These are phyloP conservation scores for Phytophthora litchii DNA, from an alignment of 352 stramenopile species.

Conservation along the genomic window DNA sequence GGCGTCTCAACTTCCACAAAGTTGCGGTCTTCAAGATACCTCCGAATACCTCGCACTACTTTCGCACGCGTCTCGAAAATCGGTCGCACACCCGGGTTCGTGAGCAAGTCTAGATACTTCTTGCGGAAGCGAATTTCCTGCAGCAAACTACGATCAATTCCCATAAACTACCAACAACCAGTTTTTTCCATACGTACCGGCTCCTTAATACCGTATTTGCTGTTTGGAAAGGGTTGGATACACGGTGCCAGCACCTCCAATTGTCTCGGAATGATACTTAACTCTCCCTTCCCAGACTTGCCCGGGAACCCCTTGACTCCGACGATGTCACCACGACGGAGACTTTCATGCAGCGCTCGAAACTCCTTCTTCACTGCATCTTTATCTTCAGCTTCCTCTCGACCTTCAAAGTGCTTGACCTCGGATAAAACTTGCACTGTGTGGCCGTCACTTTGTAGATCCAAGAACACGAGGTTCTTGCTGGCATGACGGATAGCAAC, in stretches of 20 bases:
- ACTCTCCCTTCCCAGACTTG: slow-evolving; percentile 82
- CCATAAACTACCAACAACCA: slow-evolving; percentile 1
- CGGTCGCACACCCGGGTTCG: slow-evolving; percentile 92
- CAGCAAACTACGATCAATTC: slow-evolving; percentile 40
- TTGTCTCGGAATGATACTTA: slow-evolving; percentile 84
- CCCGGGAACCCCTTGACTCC: slow-evolving; percentile 78
- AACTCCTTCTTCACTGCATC: slow-evolving; percentile 60
- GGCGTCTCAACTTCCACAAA: slow-evolving; percentile 96
- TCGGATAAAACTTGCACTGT: slow-evolving; percentile 82
- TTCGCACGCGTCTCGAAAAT: slow-evolving; percentile 95
- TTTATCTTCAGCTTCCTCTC: slow-evolving; percentile 27
- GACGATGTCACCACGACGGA: slow-evolving; percentile 84
- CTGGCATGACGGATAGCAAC: slow-evolving; percentile 78
- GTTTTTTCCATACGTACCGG: slow-evolving; percentile 39
- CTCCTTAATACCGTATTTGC: slow-evolving; percentile 96
- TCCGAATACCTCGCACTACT: slow-evolving; percentile 65
- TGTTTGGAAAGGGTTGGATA: slow-evolving; percentile 85
- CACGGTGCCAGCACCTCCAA: slow-evolving; percentile 96
- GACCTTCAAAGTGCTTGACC: slow-evolving; percentile 71
- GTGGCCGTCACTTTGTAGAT: slow-evolving; percentile 68
- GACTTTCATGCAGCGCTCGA: slow-evolving; percentile 61
- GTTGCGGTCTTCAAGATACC: slow-evolving; percentile 71
- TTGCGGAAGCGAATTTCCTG: slow-evolving; percentile 98
- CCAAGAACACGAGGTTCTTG: slow-evolving; percentile 86
- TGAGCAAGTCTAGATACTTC: slow-evolving; percentile 98